Base-by-base conservation (phyloP, 257 asterid species). In the Buddleja alternifolia region DNA sequence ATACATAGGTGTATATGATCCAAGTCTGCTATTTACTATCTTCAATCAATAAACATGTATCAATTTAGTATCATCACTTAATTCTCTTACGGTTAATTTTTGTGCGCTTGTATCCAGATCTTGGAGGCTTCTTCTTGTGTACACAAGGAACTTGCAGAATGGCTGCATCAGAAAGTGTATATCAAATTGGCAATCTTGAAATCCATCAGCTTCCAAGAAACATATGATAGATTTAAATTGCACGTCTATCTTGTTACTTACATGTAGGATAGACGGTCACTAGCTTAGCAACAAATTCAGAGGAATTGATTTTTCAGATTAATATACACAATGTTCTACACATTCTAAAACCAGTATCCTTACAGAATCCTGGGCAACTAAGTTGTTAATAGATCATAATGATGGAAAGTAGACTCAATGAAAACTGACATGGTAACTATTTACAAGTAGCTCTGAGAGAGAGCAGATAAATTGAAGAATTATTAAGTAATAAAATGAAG, bases 101-200 rank as follows among this genome's bases (percentile, higher is more conserved):
- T 67, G 88, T 92, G 73, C 97, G 98, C 9, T 73, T 80, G 71
- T 86, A 94, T 74, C 97, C 98, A 77, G 93, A 79, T 80, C 73
- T 88, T 19, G 95, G 83, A 55, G 96, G 97, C 60, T 63, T 71
- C 69, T 85, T 87, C 88, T 89, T 94, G 87, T 91, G 95, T 70
- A 69, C 84, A 44, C 85, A 77, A 53, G 99, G 98, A 76, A 84
- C 79, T 86, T 89, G 99, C 89, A 94, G 85, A 73, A 94, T 94
- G 77, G 96, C 99, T 94, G 95, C 90, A 82, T 66, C 76, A 76
- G 74, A 23, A 73, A 58, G 54, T 70, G 74, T 62, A 55, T 44
- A 78, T 72, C 74, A 83, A 60, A 78, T 67, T 57, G 85, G 75
- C 65, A 82, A 75, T 47, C 56, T 69, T 63, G 60, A 66, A 62